phyloP scores from a whole-genome alignment of 768 basidiomycete genomes.

The Lyophyllum decastes region DNA sequence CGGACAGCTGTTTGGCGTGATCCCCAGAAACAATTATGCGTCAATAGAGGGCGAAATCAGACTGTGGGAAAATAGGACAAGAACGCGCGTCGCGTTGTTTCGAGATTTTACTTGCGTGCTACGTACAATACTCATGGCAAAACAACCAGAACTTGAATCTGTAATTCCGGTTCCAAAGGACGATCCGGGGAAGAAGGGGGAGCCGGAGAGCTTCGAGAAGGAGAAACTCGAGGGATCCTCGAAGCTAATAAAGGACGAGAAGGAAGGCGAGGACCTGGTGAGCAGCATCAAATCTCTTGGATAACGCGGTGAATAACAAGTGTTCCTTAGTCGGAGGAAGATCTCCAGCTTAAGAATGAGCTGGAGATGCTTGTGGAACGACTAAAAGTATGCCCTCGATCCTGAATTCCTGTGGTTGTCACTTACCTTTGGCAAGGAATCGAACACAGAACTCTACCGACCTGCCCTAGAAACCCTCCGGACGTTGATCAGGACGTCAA shows the following conservation, averaged over 20 bases:
- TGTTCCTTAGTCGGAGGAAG: conserved; percentile 82
- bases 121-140: conserved; percentile 45
- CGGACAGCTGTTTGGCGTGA: conserved; percentile 3
- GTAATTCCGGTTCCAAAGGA: conserved; percentile 67
- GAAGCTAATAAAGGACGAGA: conserved; percentile 54
- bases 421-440: conserved; percentile 60
- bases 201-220: conserved; percentile 40
- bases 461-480: conserved; percentile 93
- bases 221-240: conserved; percentile 60
- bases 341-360: conserved; percentile 88
- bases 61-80: conserved; percentile 31
- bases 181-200: conserved; percentile 73
- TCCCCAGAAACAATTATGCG: conserved; percentile 10
- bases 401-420: conserved; percentile 6
- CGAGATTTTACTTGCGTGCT: conserved; percentile 13
- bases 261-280: conserved; percentile 81
- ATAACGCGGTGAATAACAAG: conserved; percentile 6
- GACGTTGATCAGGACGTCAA: conserved; percentile 92
- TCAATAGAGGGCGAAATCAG: conserved; percentile 2
- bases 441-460: conserved; percentile 79
- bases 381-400: conserved; percentile 64
- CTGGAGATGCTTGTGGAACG: conserved; percentile 97
- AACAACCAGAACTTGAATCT: conserved; percentile 48
- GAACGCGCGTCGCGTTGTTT: conserved; percentile 59
- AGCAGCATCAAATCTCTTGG: conserved; percentile 29